Conservation (phyloP, 2,329 filamentous ascomycete genomes). For the Cladosporium sp. region DNA sequence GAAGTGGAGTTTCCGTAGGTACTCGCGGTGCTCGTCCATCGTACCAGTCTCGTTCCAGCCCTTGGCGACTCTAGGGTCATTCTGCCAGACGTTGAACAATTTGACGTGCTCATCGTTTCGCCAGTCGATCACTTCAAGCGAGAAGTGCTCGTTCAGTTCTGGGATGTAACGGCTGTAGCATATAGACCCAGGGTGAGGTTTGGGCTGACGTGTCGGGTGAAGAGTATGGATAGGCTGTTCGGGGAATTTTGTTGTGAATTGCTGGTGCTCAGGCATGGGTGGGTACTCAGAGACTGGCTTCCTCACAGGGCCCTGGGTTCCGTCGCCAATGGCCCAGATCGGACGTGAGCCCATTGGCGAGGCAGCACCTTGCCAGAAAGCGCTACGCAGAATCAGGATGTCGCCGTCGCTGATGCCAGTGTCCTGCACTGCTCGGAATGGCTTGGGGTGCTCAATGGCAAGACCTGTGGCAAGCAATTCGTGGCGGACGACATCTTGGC, state of each 20-base stretch:
- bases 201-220: slow-evolving; percentile 68
- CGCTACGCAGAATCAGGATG: slow-evolving; percentile 48
- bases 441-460: slow-evolving; percentile 39
- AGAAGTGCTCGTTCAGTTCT: slow-evolving; percentile 70
- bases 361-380: slow-evolving; percentile 44
- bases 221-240: slow-evolving; percentile 53
- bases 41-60: slow-evolving; percentile 79
- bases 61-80: slow-evolving; percentile 73
- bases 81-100: slow-evolving; percentile 77
- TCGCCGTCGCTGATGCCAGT: slow-evolving; percentile 36
- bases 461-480: slow-evolving; percentile 43
- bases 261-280: slow-evolving; percentile 39
- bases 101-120: slow-evolving; percentile 59
- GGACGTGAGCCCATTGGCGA: slow-evolving; percentile 40
- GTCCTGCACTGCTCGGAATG: slow-evolving; percentile 22
- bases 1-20: slow-evolving; percentile 63
- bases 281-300: slow-evolving; percentile 34
- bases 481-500: slow-evolving; percentile 33
- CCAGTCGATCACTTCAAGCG: slow-evolving; percentile 70
- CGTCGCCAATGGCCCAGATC: slow-evolving; percentile 28
- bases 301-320: slow-evolving; percentile 19
- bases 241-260: slow-evolving; percentile 46
- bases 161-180: slow-evolving; percentile 77
- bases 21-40: slow-evolving; percentile 68
- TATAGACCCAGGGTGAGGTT: slow-evolving; percentile 65